Evolutionary conservation across 352 stramenopile species (phyloP), one percentile per base, ranked within the genome.

Genomic region (Phytophthora hibernalis): DNA sequence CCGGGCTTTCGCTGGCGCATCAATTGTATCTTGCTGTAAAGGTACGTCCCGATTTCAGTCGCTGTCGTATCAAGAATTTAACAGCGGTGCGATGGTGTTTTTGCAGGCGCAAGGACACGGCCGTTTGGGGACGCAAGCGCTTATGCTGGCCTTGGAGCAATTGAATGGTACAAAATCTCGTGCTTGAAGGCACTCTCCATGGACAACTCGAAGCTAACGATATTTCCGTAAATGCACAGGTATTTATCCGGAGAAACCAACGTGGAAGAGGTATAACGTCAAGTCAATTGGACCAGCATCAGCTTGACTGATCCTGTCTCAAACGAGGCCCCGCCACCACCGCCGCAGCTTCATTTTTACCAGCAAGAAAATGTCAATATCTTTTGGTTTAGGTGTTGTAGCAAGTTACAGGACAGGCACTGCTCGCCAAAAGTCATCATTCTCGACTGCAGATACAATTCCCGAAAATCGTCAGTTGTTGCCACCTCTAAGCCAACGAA

Each of bases 141-240:
- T 97, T 24, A 94, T 96, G 79, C 74, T 96, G 38, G 90, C 89
- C 24, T 67, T 97, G 45, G 90, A 97, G 66, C 83, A 91, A 54
- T 63, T 97, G 55, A 97, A 97, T 71, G 85, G 84, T 91, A 48
- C 28, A 67, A 49, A 43, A 58, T n/a, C 40, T 47, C 18, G 40
- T 43, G n/a, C 16, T 18, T 5, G 26, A 31, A 31, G 1, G 26
- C 9, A 47, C 11, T 26, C 11, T 47, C 18, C 40, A 26, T 47
- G n/a, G 26, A 26, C 18, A 13, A 20, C n/a, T n/a, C n/a, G n/a
- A n/a, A n/a, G 7, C 11, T 26, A 24, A 47, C n/a, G 3, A 47
- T 11, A 43, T 0, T 20, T 43, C 9, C 16, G 37, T 43, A 43
- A 5, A 37, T 18, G 8, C 15, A 43, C 45, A 82, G 74, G 70